Percentiles rank a stretch among this genome's conserved stretches.
Evolutionary conservation across 192 early-diverging fungal genomes (phyloP).

Genomic region (Backusella morwellensis): DNA sequence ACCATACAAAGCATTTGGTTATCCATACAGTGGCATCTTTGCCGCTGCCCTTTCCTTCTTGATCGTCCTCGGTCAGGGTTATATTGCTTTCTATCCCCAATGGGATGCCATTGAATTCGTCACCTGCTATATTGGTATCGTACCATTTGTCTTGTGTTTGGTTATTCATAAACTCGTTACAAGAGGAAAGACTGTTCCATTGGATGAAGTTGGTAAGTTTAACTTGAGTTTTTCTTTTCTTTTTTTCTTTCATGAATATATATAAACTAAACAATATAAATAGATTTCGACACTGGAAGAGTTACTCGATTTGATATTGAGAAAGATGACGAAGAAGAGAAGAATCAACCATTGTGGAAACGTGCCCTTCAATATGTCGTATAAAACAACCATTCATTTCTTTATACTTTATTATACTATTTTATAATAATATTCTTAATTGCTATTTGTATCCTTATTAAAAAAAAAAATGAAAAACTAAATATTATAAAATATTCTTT

Average conservation of each 20-base stretch:
- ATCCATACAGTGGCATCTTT: slow-evolving; percentile 66
- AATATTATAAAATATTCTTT: not conserved
- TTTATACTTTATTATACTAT: not conserved
- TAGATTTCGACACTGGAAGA: slow-evolving; percentile 27
- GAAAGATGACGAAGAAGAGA: slow-evolving; percentile 17
- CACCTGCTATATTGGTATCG: slow-evolving; percentile 59
- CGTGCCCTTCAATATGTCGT: not conserved
- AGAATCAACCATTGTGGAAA: not conserved
- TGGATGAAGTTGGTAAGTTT: slow-evolving; percentile 53
- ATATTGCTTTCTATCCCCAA: slow-evolving; percentile 47
- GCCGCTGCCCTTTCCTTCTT: slow-evolving; percentile 55
- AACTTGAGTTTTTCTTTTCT: not conserved
- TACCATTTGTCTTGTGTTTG: slow-evolving; percentile 59
- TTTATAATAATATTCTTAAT: slow-evolving; percentile 1
- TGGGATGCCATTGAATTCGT: slow-evolving; percentile 55
- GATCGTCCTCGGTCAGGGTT: slow-evolving; percentile 64
- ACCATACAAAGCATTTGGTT: slow-evolving; percentile 67
- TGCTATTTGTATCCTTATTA: not conserved
- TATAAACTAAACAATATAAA: not conserved
- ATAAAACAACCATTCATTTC: not conserved
- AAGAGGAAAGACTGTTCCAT: slow-evolving; percentile 47
- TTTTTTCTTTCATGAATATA: not conserved
- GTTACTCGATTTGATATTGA: slow-evolving; percentile 22
- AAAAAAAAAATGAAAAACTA: not conserved
- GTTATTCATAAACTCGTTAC: slow-evolving; percentile 57